Evolutionary conservation across 2,329 filamentous ascomycete species (phyloP), one percentile per base, ranked within the genome.

Genomic region (Cladophialophora psammophila): DNA sequence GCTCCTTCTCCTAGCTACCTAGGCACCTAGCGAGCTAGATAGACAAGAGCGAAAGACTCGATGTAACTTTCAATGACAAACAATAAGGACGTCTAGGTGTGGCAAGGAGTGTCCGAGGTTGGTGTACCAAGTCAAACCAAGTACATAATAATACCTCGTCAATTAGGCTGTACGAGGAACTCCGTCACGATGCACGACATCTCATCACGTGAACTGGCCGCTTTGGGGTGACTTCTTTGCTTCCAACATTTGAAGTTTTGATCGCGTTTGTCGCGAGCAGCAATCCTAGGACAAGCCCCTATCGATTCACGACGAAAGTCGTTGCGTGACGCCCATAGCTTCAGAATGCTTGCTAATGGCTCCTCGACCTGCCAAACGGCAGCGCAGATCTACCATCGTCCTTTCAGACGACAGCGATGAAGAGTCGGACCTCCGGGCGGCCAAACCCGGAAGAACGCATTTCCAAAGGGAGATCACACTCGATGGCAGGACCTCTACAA

Each of bases 331-430:
- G 12, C 15, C 31, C 15, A n/a, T 15, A 13, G 18, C 10, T 60
- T 54, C 68, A 67, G 48, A 18, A 71, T 71, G 69, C 63, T 63
- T 54, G 55, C 62, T 32, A 64, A 72, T 72, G 70, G 70, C 69
- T 63, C 64, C 67, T 53, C 71, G 72, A 59, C 72, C 72, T 72
- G 71, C 72, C 64, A 73, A 73, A 67, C 61, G 72, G 68, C 71
- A 72, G 65, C 72, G 72, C 69, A 65, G 71, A 57, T 69, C 71
- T 32, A 72, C 69, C 45, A 60, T 69, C 45, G 66, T 71, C 7
- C 63, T 70, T 26, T 72, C 71, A 9, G 72, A 73, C 56, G 70
- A 70, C 34, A 66, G 68, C 53, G 66, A 69, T 45, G 65, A 68
- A 57, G 65, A 65, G 12, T 35, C 35, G 26, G 58, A 53, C 13